phyloP scores from a whole-genome alignment of 2,329 filamentous ascomycete species.

The Neopestalotiopsis rosae region DNA sequence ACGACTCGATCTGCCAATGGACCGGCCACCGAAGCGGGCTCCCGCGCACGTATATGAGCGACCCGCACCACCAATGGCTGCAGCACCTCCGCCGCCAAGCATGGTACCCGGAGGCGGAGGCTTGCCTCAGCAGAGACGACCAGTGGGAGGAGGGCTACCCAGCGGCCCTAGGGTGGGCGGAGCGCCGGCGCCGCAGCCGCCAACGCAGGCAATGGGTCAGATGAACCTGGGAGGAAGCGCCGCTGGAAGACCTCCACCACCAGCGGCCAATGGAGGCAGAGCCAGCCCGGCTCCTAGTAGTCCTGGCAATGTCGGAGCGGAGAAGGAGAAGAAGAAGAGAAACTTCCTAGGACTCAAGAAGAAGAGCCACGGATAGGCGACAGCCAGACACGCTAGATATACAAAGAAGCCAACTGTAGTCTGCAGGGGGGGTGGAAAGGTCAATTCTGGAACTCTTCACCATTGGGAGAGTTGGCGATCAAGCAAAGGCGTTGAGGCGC shows the following conservation, averaged over 20 bases:
- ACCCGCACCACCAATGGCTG: constrained; percentile 51
- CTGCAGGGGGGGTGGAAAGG: too few relatives aligned
- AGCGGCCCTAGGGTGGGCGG: constrained; percentile 36
- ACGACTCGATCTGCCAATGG: constrained; percentile 79
- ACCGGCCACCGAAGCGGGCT: constrained; percentile 79
- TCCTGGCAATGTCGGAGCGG: constrained; percentile 53
- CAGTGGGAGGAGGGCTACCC: constrained; percentile 38
- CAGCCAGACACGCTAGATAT: background rate
- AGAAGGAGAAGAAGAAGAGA: constrained; percentile 65
- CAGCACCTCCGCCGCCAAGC: constrained; percentile 32
- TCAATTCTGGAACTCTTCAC: too few relatives aligned
- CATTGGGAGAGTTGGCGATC: too few relatives aligned
- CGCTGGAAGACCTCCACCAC: constrained; percentile 23
- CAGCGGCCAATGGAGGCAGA: constrained; percentile 27
- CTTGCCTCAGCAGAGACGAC: constrained; percentile 35
- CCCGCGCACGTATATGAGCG: constrained; percentile 87
- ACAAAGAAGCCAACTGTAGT: too few relatives aligned
- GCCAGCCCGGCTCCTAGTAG: constrained; percentile 27
- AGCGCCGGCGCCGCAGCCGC: constrained; percentile 42
- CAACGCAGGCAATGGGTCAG: constrained; percentile 59
- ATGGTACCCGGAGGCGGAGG: constrained; percentile 34
- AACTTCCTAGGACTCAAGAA: constrained; percentile 67
- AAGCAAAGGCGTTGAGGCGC: too few relatives aligned
- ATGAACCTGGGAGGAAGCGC: constrained; percentile 52
- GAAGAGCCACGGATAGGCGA: constrained; percentile 20